A percentile compares a stretch with the other conserved stretches of the same genome.
Conservation (phyloP, 2,329 filamentous ascomycete genomes). For the Alternaria viburni region DNA sequence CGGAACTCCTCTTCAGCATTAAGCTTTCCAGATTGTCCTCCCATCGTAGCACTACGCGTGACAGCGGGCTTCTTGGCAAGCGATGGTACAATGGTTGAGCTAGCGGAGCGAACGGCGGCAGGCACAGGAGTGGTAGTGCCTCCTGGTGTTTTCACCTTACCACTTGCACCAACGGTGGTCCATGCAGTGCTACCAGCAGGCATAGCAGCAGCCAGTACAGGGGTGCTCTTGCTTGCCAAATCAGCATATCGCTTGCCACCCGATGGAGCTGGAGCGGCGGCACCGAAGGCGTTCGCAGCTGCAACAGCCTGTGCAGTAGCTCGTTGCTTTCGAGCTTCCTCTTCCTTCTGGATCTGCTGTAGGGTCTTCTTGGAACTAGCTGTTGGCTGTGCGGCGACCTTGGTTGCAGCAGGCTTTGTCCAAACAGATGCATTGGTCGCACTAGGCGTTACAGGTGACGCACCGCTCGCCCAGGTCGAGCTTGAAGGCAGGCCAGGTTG, state of each 20-base stretch:
- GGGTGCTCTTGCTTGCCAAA: constrained; percentile 78
- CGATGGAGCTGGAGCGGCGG: constrained; percentile 50
- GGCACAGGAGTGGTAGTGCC: constrained; percentile 61
- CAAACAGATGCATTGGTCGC: constrained; percentile 61
- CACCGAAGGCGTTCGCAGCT: constrained; percentile 52
- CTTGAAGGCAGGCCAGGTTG: constrained; percentile 82
- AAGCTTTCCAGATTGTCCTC: constrained; percentile 52
- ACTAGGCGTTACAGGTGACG: constrained; percentile 71
- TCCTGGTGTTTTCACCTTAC: constrained; percentile 82
- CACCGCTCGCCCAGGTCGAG: constrained; percentile 81
- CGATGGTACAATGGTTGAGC: constrained; percentile 51
- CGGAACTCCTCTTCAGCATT: constrained; percentile 89
- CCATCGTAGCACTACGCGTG: constrained; percentile 55
- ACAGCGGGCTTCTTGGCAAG: constrained; percentile 62
- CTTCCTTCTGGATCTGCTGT: constrained; percentile 95
- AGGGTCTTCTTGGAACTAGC: constrained; percentile 79
- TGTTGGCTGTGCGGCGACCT: constrained; percentile 51
- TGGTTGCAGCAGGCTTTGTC: constrained; percentile 64
- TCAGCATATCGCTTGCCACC: constrained; percentile 91
- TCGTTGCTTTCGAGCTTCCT: constrained; percentile 86
- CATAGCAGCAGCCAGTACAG: constrained; percentile 50
- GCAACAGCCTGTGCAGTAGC: constrained; percentile 60
- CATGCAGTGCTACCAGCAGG: constrained; percentile 67
- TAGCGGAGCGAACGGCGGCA: constrained; percentile 56
- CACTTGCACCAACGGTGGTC: constrained; percentile 93